Conservation (phyloP, 2,329 filamentous ascomycete species). For the Cryphonectria japonica region DNA sequence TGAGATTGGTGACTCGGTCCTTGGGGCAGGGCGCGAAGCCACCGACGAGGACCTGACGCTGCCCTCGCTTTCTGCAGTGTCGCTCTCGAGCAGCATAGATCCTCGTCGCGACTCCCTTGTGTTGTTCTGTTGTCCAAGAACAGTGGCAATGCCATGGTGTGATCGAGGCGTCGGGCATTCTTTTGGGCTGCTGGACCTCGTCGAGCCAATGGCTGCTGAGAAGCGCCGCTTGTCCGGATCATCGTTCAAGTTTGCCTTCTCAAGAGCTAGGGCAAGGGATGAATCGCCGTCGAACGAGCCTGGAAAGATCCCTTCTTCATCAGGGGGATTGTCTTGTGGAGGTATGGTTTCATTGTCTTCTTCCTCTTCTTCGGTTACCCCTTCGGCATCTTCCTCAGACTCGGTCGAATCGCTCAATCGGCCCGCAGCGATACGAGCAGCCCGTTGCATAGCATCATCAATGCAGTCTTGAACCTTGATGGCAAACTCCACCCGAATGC, state of each 20-base stretch:
- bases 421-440: constrained; percentile 83
- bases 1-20: constrained; percentile 88
- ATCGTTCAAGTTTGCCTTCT: constrained; percentile 47
- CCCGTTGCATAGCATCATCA: constrained; percentile 86
- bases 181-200: constrained; percentile 84
- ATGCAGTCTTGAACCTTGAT: constrained; percentile 95
- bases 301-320: constrained; percentile 60
- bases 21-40: constrained; percentile 66
- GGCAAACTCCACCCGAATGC: constrained; percentile 92
- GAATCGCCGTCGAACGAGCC: constrained; percentile 63
- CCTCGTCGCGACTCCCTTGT: constrained; percentile 70
- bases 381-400: constrained; percentile 56
- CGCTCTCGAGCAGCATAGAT: constrained; percentile 81
- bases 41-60: constrained; percentile 82
- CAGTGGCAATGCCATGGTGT: constrained; percentile 64
- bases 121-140: constrained; percentile 59
- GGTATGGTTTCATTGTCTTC: constrained; percentile 41
- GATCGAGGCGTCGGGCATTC: constrained; percentile 92
- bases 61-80: constrained; percentile 83
- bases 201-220: constrained; percentile 73
- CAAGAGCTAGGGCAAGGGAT: constrained; percentile 58
- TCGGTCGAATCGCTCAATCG: constrained; percentile 78
- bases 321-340: constrained; percentile 32
- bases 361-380: constrained; percentile 42
- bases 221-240: constrained; percentile 44